These are phyloP conservation scores for Fomitopsis palustris DNA, from an alignment of 1,284 basidiomycete species.

Conservation along the genomic window DNA sequence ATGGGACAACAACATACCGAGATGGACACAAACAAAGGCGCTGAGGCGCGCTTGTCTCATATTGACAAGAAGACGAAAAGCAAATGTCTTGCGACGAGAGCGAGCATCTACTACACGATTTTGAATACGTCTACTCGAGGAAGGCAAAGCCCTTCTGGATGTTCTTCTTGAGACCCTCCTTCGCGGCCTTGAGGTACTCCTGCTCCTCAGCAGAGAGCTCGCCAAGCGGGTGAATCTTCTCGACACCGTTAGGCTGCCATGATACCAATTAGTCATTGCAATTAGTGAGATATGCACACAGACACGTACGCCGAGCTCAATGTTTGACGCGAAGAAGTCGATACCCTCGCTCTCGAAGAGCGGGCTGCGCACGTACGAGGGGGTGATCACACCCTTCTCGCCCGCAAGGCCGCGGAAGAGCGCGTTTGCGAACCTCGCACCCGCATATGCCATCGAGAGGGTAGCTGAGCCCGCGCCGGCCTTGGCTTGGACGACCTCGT, in stretches of 20 bases:
- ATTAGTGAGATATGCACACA: constrained; percentile 1
- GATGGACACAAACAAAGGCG: no score
- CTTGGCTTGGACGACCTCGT: constrained; percentile 92
- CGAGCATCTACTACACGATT: constrained; percentile 8
- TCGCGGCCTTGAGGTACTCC: constrained; percentile 82
- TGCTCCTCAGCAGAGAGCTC: constrained; percentile 76
- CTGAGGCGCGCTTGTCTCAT: no score
- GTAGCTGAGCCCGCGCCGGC: constrained; percentile 86
- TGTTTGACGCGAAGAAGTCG: constrained; percentile 87
- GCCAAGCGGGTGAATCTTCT: constrained; percentile 85
- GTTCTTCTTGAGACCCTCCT: constrained; percentile 96
- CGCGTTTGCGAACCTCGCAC: constrained; percentile 85
- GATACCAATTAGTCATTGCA: constrained; percentile 4
- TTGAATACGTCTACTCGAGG: constrained; percentile 34
- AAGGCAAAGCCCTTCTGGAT: constrained; percentile 92
- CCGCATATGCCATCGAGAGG: constrained; percentile 89
- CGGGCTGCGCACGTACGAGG: constrained; percentile 88
- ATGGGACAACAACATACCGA: no score
- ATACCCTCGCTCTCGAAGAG: constrained; percentile 80
- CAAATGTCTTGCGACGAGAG: background rate
- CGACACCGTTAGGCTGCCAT: constrained; percentile 77
- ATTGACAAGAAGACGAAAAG: background rate
- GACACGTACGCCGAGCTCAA: constrained; percentile 82
- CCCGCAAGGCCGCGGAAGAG: constrained; percentile 84
- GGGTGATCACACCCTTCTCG: constrained; percentile 81